Base-by-base conservation (phyloP, 1,284 basidiomycete species). In the Psilocybe mexicana region DNA sequence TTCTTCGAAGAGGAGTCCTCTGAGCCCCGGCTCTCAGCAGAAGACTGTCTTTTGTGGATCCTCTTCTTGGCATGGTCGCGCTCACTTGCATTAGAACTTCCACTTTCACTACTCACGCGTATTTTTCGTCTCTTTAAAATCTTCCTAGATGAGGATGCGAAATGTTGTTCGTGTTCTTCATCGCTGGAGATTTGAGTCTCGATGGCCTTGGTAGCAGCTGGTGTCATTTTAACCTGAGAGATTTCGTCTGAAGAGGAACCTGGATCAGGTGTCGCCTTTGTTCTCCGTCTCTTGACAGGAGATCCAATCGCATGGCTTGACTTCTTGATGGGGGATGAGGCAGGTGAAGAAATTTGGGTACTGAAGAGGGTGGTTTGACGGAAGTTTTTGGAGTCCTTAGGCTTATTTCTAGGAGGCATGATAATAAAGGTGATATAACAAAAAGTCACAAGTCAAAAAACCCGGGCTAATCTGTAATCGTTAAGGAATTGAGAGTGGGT, bases 201-300 rank as follows among this genome's bases (percentile, higher is more conserved):
- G n/a, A 74, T 12, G 68, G 72, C 3, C 66, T 71, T 64, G 11
- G 76, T 68, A 61, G 18, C 18, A 18, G 78, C 78, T 57, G 78
- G 70, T 60, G 79, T 79, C 57, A 87, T 80, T 51, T 67, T 76
- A 52, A 86, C 84, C 30, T 74, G 77, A 26, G 72, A 76, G 45
- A 84, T 77, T 60, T 80, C 81, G 57, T 76, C 79, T 36, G 66
- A 67, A 46, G 65, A 63, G 36, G 66, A 65, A 24, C 62, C 59
- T 14, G 43, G 44, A 40, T 30, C 18, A 40, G 38, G 38, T 23
- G 36, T 43, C 26, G 43, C 46, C 23, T 60, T 26, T 14, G 6
- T n/a, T 0, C 12, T 61, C 26, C 36, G 58, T 26, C 40, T 55
- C 44, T 57, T 48, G 18, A 55, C 52, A 48, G 55, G 43, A 42